Percentiles rank a stretch among this genome's conserved stretches.
phyloP scores from a whole-genome alignment of 208 protist species.

The Acanthamoeba healyi region DNA sequence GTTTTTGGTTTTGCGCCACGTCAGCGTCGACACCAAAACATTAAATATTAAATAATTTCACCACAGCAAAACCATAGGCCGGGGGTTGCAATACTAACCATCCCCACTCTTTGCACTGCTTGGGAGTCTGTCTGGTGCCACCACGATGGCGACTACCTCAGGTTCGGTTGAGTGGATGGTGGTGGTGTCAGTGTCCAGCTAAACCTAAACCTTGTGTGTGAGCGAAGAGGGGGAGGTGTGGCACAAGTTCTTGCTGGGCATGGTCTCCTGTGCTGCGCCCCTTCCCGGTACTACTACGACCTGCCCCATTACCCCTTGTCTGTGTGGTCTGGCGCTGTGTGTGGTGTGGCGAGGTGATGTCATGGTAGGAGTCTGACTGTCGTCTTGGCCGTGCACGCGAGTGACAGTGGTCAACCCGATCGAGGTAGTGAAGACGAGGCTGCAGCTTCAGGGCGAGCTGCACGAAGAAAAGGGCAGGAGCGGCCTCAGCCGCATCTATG shows the following conservation, averaged over 20 bases:
- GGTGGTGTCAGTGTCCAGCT: too few species aligned
- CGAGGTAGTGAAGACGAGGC: slow-evolving; percentile 59
- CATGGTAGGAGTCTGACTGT: background rate
- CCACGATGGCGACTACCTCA: too few species aligned
- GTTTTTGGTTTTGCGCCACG: too few species aligned
- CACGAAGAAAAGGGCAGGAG: background rate
- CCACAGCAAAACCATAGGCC: too few species aligned
- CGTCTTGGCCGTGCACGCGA: too few species aligned
- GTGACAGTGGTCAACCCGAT: slow-evolving; percentile 32
- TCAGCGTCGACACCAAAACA: too few species aligned
- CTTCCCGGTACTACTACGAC: background rate
- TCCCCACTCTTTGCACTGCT: too few species aligned
- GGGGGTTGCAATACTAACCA: too few species aligned
- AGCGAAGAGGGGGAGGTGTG: background rate
- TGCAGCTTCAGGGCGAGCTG: slow-evolving; percentile 61
- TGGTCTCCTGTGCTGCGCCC: slow-evolving; percentile 33
- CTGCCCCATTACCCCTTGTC: background rate
- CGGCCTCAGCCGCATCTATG: slow-evolving; percentile 36
- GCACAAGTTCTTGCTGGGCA: slow-evolving; percentile 49
- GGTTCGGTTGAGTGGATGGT: too few species aligned
- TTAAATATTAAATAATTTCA: too few species aligned
- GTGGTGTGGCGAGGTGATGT: background rate
- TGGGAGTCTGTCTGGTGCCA: too few species aligned
- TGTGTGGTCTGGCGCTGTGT: background rate
- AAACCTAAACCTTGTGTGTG: background rate